These are phyloP conservation scores for Mortierella sp. DNA, from an alignment of 371 early-diverging fungal genomes.

Conservation along the genomic window DNA sequence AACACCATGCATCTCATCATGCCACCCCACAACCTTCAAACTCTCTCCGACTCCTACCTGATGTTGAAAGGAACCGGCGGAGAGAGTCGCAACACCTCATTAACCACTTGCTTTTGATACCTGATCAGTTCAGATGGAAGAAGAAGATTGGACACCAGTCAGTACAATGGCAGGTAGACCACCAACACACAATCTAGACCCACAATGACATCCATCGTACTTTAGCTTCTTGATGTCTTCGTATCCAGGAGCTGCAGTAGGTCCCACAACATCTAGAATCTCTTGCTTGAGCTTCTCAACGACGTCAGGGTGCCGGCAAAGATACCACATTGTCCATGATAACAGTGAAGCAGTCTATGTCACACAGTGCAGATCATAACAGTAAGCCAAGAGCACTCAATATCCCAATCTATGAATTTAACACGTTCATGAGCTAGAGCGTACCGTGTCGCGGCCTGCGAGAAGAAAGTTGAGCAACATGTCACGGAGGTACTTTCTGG, in stretches of 20 bases:
- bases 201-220: too few species aligned
- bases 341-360: constrained; percentile 43
- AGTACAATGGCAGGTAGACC: too few species aligned
- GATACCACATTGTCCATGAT: constrained; percentile 45
- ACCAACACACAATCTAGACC: too few species aligned
- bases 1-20: background rate
- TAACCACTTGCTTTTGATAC: constrained; percentile 48
- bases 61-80: constrained; percentile 47
- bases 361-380: too few species aligned
- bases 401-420: too few species aligned
- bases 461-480: constrained; percentile 50
- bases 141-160: background rate
- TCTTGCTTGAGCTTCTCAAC: constrained; percentile 24
- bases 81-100: constrained; percentile 47
- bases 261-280: constrained; percentile 27
- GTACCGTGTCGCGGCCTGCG: constrained; percentile 52
- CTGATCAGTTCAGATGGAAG: background rate
- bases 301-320: constrained; percentile 29
- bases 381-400: too few species aligned
- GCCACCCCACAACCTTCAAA: too few species aligned
- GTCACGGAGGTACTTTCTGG: constrained; percentile 41
- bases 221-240: constrained; percentile 43
- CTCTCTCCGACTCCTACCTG: constrained; percentile 14
- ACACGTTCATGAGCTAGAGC: background rate
- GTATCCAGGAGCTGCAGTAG: constrained; percentile 22